Evolutionary conservation across 1,284 basidiomycete genomes (phyloP), one percentile per base, ranked within the genome.

Genomic region (Neolentinus lepideus): DNA sequence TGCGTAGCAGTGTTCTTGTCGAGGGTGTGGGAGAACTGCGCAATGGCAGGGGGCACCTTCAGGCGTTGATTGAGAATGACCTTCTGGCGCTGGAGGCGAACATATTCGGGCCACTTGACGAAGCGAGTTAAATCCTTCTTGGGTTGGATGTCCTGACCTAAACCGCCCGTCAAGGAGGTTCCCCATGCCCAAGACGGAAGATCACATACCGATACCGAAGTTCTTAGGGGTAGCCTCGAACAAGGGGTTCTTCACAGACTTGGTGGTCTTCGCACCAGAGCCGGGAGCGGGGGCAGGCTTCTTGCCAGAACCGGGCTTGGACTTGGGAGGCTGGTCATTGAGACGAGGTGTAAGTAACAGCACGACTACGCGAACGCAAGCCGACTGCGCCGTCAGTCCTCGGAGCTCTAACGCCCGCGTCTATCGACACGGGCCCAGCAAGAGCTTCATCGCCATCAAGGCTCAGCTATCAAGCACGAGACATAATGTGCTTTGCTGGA

Each of bases 1-100:
- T 98, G 94, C 56, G 93, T 96, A 51, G 96, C 96, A 56, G 95
- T 98, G 85, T 98, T 99, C 86, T 98, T 98, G 86, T 99, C 96
- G 66, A 99, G 82, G 51, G 94, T 96, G 80, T 98, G 92, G 56
- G 89, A 85, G 84, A 99, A 98, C 77, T 99, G 96, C 55, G 94
- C 92, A 67, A 99, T 97, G 66, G 96, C 92, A 55, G 96, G 96
- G 66, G 96, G 96, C 35, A 98, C 94, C 86, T 99, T 99, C 67
- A 99, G 83, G 69, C 96, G 94, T 79, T 98, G 94, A 85, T 92
- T 80, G 62, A 99, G 90, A 77, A 99, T 97, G 69, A 98, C 94
- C 80, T 96, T 97, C 77, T 98, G 95, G 73, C 96, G 89, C 75
- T 99, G 96, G 59, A 98, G 90, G 70, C 94, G 93, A 65, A 99